phyloP scores from a whole-genome alignment of 1,139 yeast species.

The Debaryomyces robertsiae region DNA sequence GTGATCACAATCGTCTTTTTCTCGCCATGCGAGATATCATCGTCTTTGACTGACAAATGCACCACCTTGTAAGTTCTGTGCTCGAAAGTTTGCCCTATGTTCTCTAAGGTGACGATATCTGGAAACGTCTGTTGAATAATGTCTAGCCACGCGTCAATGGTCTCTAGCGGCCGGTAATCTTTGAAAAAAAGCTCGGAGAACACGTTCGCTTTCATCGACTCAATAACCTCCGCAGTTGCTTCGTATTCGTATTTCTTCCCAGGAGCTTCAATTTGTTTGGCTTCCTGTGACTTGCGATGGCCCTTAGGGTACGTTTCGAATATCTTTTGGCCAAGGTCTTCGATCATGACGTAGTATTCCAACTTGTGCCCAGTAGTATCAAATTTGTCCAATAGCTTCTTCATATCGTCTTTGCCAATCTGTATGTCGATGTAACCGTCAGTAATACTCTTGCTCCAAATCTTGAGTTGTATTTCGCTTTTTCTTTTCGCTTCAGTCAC shows the following conservation, averaged over 20 bases:
- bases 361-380: slow-evolving; percentile 17
- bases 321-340: slow-evolving; percentile 58
- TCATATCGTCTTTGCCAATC: slow-evolving; percentile 26
- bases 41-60: slow-evolving; percentile 54
- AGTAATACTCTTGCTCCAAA: slow-evolving; percentile 37
- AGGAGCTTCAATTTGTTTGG: slow-evolving; percentile 11
- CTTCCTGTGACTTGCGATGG: slow-evolving; percentile 11
- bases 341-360: slow-evolving; percentile 44
- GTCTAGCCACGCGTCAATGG: slow-evolving; percentile 74
- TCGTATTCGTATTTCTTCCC: slow-evolving; percentile 18
- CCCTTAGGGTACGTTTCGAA: slow-evolving; percentile 54
- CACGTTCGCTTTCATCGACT: slow-evolving; percentile 23
- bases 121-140: slow-evolving; percentile 58
- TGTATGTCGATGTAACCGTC: slow-evolving; percentile 38
- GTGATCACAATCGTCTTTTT: slow-evolving; percentile 74
- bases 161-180: slow-evolving; percentile 67
- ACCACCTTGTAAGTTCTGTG: slow-evolving; percentile 69
- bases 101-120: slow-evolving; percentile 57
- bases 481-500: slow-evolving; percentile 9
- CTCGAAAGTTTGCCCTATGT: slow-evolving; percentile 75
- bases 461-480: slow-evolving; percentile 20
- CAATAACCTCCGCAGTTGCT: slow-evolving; percentile 23
- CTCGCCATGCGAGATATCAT: slow-evolving; percentile 45
- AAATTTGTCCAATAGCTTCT: slow-evolving; percentile 23
- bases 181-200: slow-evolving; percentile 59